Percentiles rank a stretch among this genome's conserved stretches.
phyloP scores from a whole-genome alignment of 2,329 filamentous ascomycete genomes.

The Plenodomus tracheiphilus region DNA sequence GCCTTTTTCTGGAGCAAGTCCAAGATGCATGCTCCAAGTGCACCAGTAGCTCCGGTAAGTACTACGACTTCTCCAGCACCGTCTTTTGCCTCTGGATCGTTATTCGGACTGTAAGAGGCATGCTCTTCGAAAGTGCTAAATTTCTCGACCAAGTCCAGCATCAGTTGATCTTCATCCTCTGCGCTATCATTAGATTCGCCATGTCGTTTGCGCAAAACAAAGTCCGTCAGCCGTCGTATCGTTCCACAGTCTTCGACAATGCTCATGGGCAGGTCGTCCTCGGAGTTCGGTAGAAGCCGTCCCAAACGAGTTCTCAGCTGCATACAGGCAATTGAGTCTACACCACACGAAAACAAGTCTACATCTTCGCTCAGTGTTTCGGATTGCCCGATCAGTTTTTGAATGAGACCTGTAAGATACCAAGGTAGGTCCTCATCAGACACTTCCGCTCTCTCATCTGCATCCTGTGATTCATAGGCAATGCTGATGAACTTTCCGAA shows the following conservation, averaged over 20 bases:
- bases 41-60: conserved; percentile 56
- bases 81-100: conserved; percentile 1
- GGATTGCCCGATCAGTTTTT: conserved; percentile 26
- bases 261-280: conserved; percentile 56
- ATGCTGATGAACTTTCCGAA: conserved; percentile 53
- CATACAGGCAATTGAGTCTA: conserved; percentile 63
- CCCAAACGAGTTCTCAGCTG: conserved; percentile 52
- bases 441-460: conserved; percentile 15
- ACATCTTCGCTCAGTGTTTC: conserved; percentile 39
- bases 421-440: conserved; percentile 33
- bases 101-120: not conserved
- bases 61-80: conserved; percentile 29
- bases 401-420: conserved; percentile 23
- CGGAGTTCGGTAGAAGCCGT: conserved; percentile 38
- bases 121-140: conserved; percentile 50
- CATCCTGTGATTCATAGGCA: conserved; percentile 47
- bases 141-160: conserved; percentile 53
- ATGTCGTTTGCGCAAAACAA: conserved; percentile 46
- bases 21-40: conserved; percentile 57
- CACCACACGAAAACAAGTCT: conserved; percentile 61
- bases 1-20: conserved; percentile 47
- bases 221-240: conserved; percentile 48
- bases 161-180: conserved; percentile 46
- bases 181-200: conserved; percentile 34
- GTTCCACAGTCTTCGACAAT: conserved; percentile 64